Evolutionary conservation across 768 basidiomycete species (phyloP), one percentile per base, ranked within the genome.

Genomic region (Trichaptum fuscoviolaceum): DNA sequence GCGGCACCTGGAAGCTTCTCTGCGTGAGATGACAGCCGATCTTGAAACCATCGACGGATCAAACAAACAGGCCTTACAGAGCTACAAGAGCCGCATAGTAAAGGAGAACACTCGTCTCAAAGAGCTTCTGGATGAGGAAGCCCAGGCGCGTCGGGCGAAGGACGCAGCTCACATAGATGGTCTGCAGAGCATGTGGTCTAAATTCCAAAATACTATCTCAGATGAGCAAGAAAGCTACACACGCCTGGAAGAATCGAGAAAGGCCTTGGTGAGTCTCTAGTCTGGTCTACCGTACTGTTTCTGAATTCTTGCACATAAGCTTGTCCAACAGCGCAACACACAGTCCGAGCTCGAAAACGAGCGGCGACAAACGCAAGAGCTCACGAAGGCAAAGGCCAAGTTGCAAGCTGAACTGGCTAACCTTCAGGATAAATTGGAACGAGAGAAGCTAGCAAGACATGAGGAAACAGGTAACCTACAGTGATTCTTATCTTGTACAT

Each of bases 161-260:
- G 85, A 89, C 66, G 80, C 84, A n/a, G 82, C 87, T 24, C 87
- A 89, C 69, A 78, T 85, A 17, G 85, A 85, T 69, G 85, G 86
- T 26, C 80, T 88, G 26, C 85, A 88, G 68, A 83, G 82, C 0
- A 84, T 89, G 79, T 89, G 87, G 87, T 76, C 79, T 52, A 88
- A 87, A 68, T 86, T 88, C 78, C 84, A 86, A 75, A 81, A 79
- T 67, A 82, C 83, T 0, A 87, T 88, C 42, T 67, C 79, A 0
- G 80, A 83, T 62, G 88, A 90, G 72, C 82, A 87, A 25, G 84
- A 86, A 62, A 87, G 82, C 66, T 89, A 88, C 68, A 73, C 79
- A 57, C 84, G 86, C 26, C 75, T 90, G 17, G 90, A 91, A 69
- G 90, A 89, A 69, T 90, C 89, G 18, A 81, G 86, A 60, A 88